Conservation (phyloP, 169 alveolate species). For the Prorocentrum cordatum region DNA sequence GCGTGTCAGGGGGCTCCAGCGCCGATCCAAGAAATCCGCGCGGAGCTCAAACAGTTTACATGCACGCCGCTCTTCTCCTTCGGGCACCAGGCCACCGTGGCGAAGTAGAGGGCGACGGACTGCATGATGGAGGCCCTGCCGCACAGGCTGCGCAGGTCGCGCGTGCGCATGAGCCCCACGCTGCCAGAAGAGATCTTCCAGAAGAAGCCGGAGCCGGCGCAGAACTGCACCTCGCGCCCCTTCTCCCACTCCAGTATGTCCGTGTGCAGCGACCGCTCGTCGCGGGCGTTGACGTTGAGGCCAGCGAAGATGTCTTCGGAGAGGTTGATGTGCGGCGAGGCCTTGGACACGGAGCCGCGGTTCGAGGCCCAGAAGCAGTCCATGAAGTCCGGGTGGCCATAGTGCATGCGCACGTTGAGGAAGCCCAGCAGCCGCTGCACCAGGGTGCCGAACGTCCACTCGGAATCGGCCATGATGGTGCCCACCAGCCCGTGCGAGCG, state of each 20-base stretch:
- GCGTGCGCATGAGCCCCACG: slow-evolving; percentile 29
- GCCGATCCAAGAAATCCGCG: too few relatives aligned
- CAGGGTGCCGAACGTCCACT: slow-evolving; percentile 63
- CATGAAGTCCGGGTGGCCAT: slow-evolving; percentile 69
- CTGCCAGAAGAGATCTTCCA: slow-evolving; percentile 52
- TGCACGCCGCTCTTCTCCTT: too few relatives aligned
- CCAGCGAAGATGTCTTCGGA: slow-evolving; percentile 68
- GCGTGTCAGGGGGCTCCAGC: too few relatives aligned
- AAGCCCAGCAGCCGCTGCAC: slow-evolving; percentile 45
- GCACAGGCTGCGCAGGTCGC: slow-evolving; percentile 44
- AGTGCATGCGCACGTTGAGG: slow-evolving; percentile 56
- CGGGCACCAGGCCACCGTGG: slow-evolving; percentile 50
- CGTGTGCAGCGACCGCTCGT: slow-evolving; percentile 33
- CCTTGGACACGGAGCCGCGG: slow-evolving; percentile 65
- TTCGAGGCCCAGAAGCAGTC: slow-evolving; percentile 66
- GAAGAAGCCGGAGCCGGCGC: slow-evolving; percentile 49
- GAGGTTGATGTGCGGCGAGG: slow-evolving; percentile 64
- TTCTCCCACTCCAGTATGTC: slow-evolving; percentile 61
- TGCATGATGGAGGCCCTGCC: slow-evolving; percentile 47
- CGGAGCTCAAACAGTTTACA: too few relatives aligned
- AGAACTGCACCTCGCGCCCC: slow-evolving; percentile 41
- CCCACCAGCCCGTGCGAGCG: slow-evolving; percentile 59
- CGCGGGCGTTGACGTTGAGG: slow-evolving; percentile 32
- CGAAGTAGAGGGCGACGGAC: slow-evolving; percentile 44
- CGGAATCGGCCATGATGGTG: slow-evolving; percentile 59